Conservation (phyloP, 176 grass and related monocot genomes). For the Rhipidocladum racemiflorum region DNA sequence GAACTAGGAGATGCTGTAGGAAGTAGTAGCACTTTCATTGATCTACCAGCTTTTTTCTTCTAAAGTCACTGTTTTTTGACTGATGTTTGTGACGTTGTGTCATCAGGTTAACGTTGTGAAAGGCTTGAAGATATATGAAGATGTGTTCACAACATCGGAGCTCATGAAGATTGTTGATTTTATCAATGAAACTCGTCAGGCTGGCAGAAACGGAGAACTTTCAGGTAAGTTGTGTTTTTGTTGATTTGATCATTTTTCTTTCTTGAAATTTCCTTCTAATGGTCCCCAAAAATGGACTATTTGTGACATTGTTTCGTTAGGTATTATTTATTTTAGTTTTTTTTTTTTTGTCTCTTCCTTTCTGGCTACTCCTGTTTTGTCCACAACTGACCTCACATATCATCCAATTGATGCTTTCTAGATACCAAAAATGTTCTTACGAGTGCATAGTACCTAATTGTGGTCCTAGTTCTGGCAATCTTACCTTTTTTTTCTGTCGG, state of each 20-base stretch:
- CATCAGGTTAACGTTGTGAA: slow-evolving; percentile 97
- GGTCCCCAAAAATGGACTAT: not conserved
- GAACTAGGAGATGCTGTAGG: slow-evolving; percentile 69
- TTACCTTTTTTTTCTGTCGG: slow-evolving; percentile 3
- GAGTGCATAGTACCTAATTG: not conserved
- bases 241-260: not conserved
- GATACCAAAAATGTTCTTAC: slow-evolving; percentile 16
- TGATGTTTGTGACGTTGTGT: slow-evolving; percentile 27
- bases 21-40: slow-evolving; percentile 52
- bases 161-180: slow-evolving; percentile 70
- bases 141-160: slow-evolving; percentile 83
- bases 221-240: slow-evolving; percentile 66
- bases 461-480: slow-evolving; percentile 21
- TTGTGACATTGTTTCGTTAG: not conserved
- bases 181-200: slow-evolving; percentile 84
- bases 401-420: slow-evolving; percentile 22
- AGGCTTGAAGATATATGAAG: slow-evolving; percentile 93
- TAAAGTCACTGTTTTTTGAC: slow-evolving; percentile 13
- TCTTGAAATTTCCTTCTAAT: not conserved
- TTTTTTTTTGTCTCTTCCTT: not conserved
- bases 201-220: slow-evolving; percentile 85
- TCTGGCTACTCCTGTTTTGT: not conserved
- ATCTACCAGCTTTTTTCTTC: slow-evolving; percentile 3
- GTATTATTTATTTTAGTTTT: not conserved
- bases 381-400: not conserved